These are phyloP conservation scores for Zygosaccharomyces pseudobailii DNA, from an alignment of 1,139 yeast genomes.

Conservation along the genomic window DNA sequence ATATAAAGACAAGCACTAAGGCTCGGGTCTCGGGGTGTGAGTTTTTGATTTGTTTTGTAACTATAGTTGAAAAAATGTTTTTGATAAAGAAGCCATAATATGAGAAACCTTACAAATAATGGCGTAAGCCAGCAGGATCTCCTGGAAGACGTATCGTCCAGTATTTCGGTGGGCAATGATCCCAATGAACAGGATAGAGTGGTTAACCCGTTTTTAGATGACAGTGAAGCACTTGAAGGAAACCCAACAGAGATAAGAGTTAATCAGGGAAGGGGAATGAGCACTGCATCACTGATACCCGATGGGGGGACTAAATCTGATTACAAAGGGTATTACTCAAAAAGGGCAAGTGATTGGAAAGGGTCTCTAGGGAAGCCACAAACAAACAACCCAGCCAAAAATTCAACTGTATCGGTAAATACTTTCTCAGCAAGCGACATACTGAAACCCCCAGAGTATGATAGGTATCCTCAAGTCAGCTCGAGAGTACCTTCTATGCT, in stretches of 20 bases:
- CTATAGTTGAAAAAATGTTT: not conserved
- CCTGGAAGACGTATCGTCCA: constrained; percentile 2
- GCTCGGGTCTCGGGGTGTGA: not conserved
- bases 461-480: constrained; percentile 53
- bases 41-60: constrained; percentile 1
- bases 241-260: not conserved
- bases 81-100: not conserved
- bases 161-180: not conserved
- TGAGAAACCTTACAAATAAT: constrained; percentile 12
- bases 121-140: constrained; percentile 11
- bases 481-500: constrained; percentile 42
- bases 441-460: constrained; percentile 49
- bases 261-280: constrained; percentile 4
- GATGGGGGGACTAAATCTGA: constrained; percentile 18
- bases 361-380: not conserved
- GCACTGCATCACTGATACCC: constrained; percentile 16
- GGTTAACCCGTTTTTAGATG: constrained; percentile 24
- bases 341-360: constrained; percentile 6
- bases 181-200: not conserved
- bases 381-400: constrained; percentile 3
- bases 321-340: constrained; percentile 32
- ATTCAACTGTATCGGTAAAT: constrained; percentile 14
- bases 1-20: not conserved
- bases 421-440: constrained; percentile 25
- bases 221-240: constrained; percentile 22